A percentile compares a stretch with the other conserved stretches of the same genome.
These are phyloP conservation scores for Rickenella mellea DNA, from an alignment of 768 basidiomycete genomes.

Conservation along the genomic window DNA sequence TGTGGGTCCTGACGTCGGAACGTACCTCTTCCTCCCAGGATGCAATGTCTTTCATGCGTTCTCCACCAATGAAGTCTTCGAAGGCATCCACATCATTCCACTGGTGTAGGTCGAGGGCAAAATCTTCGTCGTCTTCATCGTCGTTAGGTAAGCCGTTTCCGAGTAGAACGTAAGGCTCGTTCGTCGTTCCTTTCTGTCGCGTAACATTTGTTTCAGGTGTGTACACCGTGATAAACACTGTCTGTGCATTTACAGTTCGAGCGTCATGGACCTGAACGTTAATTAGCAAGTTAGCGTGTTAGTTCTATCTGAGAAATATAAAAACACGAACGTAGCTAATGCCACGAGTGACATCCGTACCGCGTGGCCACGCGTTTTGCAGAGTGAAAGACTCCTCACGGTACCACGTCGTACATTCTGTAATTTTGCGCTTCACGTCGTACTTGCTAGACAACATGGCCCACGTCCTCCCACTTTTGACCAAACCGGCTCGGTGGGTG, in stretches of 20 bases:
- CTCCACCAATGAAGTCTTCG: slow-evolving; percentile 1
- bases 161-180: neutral
- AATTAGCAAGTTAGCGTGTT: neutral
- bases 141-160: neutral
- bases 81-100: neutral
- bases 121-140: neutral
- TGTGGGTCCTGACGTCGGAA: too few species aligned
- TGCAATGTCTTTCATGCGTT: too few species aligned
- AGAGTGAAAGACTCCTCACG: neutral
- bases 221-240: neutral
- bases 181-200: neutral
- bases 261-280: neutral
- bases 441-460: slow-evolving; percentile 37
- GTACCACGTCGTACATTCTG: too few species aligned
- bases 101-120: neutral
- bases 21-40: too few species aligned
- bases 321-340: neutral
- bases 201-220: neutral
- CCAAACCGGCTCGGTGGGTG: slow-evolving; percentile 35
- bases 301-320: neutral
- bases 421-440: neutral
- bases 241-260: neutral
- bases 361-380: neutral
- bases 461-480: slow-evolving; percentile 38
- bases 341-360: neutral